Percentiles rank a stretch among this genome's conserved stretches.
phyloP scores from a whole-genome alignment of 768 basidiomycete species.

The Amanita subjunquillea region DNA sequence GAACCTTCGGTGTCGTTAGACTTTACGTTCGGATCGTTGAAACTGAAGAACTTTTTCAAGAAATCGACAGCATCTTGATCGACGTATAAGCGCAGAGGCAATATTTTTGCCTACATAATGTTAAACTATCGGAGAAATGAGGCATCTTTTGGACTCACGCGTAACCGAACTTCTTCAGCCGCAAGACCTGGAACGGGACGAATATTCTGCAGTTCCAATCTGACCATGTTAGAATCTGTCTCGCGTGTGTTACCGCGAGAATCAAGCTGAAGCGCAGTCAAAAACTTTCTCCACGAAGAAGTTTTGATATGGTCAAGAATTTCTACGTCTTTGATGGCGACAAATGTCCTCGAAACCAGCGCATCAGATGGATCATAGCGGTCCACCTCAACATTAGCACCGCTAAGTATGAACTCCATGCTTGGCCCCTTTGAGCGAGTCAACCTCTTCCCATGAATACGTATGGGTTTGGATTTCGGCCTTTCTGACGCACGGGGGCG shows the following conservation, averaged over 20 bases:
- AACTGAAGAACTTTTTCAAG: slow-evolving; percentile 91
- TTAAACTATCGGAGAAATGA: neutral
- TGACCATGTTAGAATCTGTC: slow-evolving; percentile 91
- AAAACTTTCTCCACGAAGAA: slow-evolving; percentile 96
- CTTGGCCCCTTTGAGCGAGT: slow-evolving; percentile 67
- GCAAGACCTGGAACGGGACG: slow-evolving; percentile 58
- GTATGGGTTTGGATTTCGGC: slow-evolving; percentile 25
- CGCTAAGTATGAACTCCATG: slow-evolving; percentile 74
- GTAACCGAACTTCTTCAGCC: slow-evolving; percentile 69
- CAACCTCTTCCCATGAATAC: slow-evolving; percentile 48
- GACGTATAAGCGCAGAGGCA: slow-evolving; percentile 86
- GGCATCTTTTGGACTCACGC: slow-evolving; percentile 35
- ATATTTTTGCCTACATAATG: slow-evolving; percentile 63
- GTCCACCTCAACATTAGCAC: slow-evolving; percentile 57
- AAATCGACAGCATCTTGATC: slow-evolving; percentile 99
- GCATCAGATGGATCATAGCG: slow-evolving; percentile 44
- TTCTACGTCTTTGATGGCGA: slow-evolving; percentile 65
- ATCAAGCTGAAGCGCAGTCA: slow-evolving; percentile 79
- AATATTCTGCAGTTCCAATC: slow-evolving; percentile 68
- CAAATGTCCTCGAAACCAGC: slow-evolving; percentile 55
- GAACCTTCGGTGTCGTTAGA: slow-evolving; percentile 17
- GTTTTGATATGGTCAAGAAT: slow-evolving; percentile 97
- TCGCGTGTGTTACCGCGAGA: slow-evolving; percentile 83
- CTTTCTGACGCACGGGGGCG: slow-evolving; percentile 37
- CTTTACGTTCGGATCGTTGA: slow-evolving; percentile 50